These are phyloP conservation scores for Fraxinus velutina DNA, from an alignment of 305 asterid species.

Conservation along the genomic window DNA sequence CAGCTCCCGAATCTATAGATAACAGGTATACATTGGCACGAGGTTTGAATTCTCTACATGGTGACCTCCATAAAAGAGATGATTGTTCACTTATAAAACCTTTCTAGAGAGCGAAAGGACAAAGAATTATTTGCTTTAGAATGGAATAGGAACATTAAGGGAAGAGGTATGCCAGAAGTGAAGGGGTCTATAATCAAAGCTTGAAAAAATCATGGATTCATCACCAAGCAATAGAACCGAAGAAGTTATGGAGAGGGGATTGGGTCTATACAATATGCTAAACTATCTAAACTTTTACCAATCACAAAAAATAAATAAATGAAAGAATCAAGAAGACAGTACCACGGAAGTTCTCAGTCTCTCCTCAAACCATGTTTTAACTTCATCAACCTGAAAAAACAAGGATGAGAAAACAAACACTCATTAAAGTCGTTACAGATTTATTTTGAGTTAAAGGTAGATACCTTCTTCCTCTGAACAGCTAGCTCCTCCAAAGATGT, in stretches of 20 bases:
- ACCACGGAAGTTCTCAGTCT: slow-evolving; percentile 53
- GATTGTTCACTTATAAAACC: background rate
- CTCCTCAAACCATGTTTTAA: slow-evolving; percentile 77
- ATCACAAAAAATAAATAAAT: background rate
- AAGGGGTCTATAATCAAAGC: background rate
- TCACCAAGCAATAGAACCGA: slow-evolving; percentile 12
- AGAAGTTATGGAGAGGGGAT: background rate
- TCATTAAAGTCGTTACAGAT: slow-evolving; percentile 15
- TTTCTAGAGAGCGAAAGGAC: background rate
- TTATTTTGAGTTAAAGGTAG: slow-evolving; percentile 5
- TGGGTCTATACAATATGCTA: slow-evolving; percentile 3
- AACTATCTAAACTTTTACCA: background rate
- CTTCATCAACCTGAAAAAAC: slow-evolving; percentile 77
- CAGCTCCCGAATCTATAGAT: background rate
- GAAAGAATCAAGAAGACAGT: slow-evolving; percentile 7
- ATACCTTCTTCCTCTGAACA: slow-evolving; percentile 90
- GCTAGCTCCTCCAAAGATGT: slow-evolving; percentile 70
- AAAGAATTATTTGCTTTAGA: background rate
- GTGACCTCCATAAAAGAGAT: background rate
- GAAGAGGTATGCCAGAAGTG: background rate
- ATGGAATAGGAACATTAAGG: background rate
- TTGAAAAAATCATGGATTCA: background rate
- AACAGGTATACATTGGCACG: background rate
- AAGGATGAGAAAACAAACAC: slow-evolving; percentile 25
- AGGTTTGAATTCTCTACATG: background rate